Evolutionary conservation across 2,329 filamentous ascomycete species (phyloP).

Genomic region (Pseudogymnoascus sp.): DNA sequence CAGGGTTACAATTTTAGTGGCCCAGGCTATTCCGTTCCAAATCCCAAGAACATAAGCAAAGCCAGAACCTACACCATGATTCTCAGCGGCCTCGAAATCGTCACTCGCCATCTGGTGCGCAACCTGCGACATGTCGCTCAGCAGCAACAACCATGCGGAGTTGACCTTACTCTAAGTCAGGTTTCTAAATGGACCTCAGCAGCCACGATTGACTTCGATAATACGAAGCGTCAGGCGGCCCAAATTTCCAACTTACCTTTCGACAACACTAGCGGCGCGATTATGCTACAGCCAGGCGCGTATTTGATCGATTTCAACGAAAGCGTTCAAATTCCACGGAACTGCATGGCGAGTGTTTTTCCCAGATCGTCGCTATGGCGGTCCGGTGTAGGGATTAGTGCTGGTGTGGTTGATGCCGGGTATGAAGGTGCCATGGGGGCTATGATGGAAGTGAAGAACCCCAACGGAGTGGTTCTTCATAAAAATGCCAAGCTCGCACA

Average conservation of each 20-base stretch:
- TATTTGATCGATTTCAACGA: constrained; percentile 37
- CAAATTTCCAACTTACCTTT: constrained; percentile 14
- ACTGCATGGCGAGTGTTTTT: constrained; percentile 34
- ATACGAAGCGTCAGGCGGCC: constrained; percentile 22
- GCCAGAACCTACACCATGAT: not conserved
- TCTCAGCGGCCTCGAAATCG: constrained; percentile 14
- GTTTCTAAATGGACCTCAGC: constrained; percentile 25
- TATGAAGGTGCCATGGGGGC: constrained; percentile 34
- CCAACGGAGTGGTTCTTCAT: constrained; percentile 28
- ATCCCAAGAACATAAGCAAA: not conserved
- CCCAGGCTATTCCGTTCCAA: not conserved
- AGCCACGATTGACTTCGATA: constrained; percentile 27
- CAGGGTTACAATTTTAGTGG: not conserved
- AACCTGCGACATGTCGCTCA: constrained; percentile 16
- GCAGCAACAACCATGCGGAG: constrained; percentile 27
- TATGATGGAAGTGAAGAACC: constrained; percentile 21
- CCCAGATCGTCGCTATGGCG: constrained; percentile 33
- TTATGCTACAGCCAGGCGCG: constrained; percentile 24
- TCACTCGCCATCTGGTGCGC: constrained; percentile 18
- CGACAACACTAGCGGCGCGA: not conserved
- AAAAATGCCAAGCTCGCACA: constrained; percentile 32
- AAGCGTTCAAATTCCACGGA: constrained; percentile 29
- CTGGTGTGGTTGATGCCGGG: constrained; percentile 35
- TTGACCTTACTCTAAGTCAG: constrained; percentile 25
- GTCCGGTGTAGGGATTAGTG: constrained; percentile 30